phyloP scores from a whole-genome alignment of 2,329 filamentous ascomycete genomes.

The Penicillium rolfsii region DNA sequence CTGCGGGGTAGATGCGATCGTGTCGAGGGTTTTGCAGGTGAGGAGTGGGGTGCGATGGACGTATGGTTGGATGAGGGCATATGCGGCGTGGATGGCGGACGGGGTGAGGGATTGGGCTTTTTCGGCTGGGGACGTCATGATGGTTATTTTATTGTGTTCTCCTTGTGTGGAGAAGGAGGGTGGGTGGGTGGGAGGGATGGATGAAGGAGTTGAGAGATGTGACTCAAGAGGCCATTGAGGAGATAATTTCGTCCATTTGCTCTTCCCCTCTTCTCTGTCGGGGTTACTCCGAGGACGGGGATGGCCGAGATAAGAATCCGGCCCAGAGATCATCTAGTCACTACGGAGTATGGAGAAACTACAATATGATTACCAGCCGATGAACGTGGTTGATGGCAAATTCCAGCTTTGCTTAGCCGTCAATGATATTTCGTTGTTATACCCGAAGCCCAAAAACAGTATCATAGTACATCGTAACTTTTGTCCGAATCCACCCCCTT shows the following conservation, averaged over 20 bases:
- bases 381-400: not conserved
- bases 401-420: constrained; percentile 2
- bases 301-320: not conserved
- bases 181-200: not conserved
- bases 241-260: not conserved
- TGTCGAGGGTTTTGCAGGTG: constrained; percentile 74
- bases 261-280: not conserved
- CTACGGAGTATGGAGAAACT: too few species aligned
- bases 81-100: constrained; percentile 70
- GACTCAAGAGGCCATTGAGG: not conserved
- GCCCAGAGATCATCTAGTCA: too few species aligned
- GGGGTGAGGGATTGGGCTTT: constrained; percentile 63
- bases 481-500: constrained; percentile 28
- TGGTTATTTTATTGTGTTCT: not conserved
- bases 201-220: not conserved
- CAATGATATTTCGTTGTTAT: constrained; percentile 8
- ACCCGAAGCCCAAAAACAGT: constrained; percentile 29
- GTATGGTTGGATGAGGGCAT: constrained; percentile 71
- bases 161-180: not conserved
- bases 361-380: not conserved
- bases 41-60: constrained; percentile 84
- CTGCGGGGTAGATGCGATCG: constrained; percentile 73
- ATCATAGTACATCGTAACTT: constrained; percentile 45
- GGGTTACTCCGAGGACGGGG: constrained; percentile 2
- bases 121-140: constrained; percentile 49